Conservation (phyloP, 2,329 filamentous ascomycete genomes). For the Trichoderma lentiforme region DNA sequence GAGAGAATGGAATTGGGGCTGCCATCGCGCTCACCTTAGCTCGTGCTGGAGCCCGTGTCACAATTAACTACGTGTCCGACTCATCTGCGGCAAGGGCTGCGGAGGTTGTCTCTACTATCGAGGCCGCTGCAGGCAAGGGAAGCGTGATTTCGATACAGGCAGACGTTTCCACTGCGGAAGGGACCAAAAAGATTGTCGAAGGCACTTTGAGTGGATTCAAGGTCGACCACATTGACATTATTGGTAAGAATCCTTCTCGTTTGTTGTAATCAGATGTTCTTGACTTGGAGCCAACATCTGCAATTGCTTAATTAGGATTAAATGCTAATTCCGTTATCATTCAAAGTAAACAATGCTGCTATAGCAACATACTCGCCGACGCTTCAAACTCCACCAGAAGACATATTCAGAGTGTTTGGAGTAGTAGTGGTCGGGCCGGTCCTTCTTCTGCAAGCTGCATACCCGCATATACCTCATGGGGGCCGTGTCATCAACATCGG, state of each 20-base stretch:
- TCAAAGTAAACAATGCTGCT: neutral
- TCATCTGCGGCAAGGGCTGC: neutral
- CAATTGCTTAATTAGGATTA: neutral
- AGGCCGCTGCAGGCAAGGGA: neutral
- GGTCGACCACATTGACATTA: neutral
- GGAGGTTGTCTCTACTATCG: neutral
- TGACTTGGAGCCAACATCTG: rapidly evolving
- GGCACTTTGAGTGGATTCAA: neutral
- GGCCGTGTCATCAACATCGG: neutral
- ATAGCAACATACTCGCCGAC: neutral
- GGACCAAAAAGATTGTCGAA: neutral
- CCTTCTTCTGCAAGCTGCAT: neutral
- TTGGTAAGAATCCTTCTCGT: neutral
- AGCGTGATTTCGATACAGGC: neutral
- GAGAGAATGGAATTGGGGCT: neutral
- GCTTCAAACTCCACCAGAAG: neutral
- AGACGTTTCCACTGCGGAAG: neutral
- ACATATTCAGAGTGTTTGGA: neutral
- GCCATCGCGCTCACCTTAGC: neutral
- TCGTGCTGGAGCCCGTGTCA: neutral
- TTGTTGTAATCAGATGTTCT: neutral
- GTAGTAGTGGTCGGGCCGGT: neutral
- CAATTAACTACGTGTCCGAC: neutral
- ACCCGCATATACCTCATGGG: neutral
- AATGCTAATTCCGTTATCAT: neutral